phyloP scores from a whole-genome alignment of 2,329 filamentous ascomycete genomes.

The Fusarium sp. region DNA sequence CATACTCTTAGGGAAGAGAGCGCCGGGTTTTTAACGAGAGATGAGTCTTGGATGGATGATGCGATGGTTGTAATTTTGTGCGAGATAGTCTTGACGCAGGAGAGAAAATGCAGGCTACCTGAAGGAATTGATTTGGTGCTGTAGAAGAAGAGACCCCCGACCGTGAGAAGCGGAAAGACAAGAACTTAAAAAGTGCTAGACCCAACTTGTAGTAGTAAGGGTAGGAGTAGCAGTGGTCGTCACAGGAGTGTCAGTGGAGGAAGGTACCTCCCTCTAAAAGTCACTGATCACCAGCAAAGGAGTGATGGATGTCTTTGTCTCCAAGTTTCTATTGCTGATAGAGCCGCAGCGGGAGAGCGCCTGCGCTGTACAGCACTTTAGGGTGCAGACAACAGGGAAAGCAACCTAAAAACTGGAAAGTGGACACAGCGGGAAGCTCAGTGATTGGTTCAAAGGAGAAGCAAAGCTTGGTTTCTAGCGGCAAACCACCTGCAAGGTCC shows the following conservation, averaged over 20 bases:
- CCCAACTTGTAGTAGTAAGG: not conserved
- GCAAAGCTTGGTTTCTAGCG: constrained; percentile 31
- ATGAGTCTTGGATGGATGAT: constrained; percentile 1
- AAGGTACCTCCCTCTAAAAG: constrained; percentile 3
- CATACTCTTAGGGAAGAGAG: constrained; percentile 19
- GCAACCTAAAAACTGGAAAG: not conserved
- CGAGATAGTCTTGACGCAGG: constrained; percentile 8
- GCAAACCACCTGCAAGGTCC: constrained; percentile 37
- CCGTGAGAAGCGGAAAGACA: constrained; percentile 23
- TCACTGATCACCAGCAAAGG: constrained; percentile 9
- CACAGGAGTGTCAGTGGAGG: constrained; percentile 3
- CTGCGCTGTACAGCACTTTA: constrained; percentile 8
- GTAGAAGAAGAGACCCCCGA: constrained; percentile 20
- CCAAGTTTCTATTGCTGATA: not conserved
- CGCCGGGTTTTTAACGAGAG: not conserved
- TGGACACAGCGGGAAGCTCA: constrained; percentile 14
- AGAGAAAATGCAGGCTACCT: constrained; percentile 24
- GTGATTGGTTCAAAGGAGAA: constrained; percentile 15
- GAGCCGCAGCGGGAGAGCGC: constrained; percentile 23
- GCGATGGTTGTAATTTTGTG: constrained; percentile 10
- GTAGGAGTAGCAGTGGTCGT: not conserved
- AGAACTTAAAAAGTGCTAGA: constrained; percentile 25
- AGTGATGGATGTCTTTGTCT: constrained; percentile 11
- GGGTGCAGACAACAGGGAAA: constrained; percentile 10
- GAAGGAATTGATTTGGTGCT: constrained; percentile 5